A percentile compares a stretch with the other conserved stretches of the same genome.
phyloP scores from a whole-genome alignment of 371 early-diverging fungal species.

The Actinomucor elegans region DNA sequence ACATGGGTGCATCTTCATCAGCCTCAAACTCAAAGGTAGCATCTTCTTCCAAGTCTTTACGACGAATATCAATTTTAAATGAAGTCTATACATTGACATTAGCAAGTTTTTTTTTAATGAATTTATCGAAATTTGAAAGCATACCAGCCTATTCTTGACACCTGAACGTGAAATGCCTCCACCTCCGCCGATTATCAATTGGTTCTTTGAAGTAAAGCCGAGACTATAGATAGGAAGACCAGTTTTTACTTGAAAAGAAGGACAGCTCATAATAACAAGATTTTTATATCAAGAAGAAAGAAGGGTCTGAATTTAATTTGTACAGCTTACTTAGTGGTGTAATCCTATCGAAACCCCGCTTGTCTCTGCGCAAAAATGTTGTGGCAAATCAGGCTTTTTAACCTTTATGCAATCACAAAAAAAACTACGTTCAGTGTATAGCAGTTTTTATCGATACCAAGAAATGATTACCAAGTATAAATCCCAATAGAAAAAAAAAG shows the following conservation, averaged over 20 bases:
- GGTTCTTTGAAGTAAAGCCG: slow-evolving; percentile 55
- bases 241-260: slow-evolving; percentile 44
- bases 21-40: slow-evolving; percentile 52
- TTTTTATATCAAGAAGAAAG: too few species aligned
- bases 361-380: too few species aligned
- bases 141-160: slow-evolving; percentile 72
- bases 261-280: slow-evolving; percentile 25
- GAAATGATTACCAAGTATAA: too few species aligned
- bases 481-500: too few species aligned
- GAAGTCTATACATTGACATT: slow-evolving; percentile 46
- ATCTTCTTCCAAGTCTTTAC: slow-evolving; percentile 47
- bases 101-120: neutral
- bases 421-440: too few species aligned
- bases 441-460: too few species aligned
- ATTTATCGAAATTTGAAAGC: neutral
- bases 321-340: too few species aligned
- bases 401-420: too few species aligned
- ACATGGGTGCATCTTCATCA: slow-evolving; percentile 76
- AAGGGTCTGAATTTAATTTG: too few species aligned
- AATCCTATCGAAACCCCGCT: too few species aligned
- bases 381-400: too few species aligned
- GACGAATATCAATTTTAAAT: slow-evolving; percentile 52
- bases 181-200: slow-evolving; percentile 68
- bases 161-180: slow-evolving; percentile 72
- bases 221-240: slow-evolving; percentile 70